phyloP scores from a whole-genome alignment of 495 filamentous ascomycete genomes.

The Lasiosphaeria hispida region DNA sequence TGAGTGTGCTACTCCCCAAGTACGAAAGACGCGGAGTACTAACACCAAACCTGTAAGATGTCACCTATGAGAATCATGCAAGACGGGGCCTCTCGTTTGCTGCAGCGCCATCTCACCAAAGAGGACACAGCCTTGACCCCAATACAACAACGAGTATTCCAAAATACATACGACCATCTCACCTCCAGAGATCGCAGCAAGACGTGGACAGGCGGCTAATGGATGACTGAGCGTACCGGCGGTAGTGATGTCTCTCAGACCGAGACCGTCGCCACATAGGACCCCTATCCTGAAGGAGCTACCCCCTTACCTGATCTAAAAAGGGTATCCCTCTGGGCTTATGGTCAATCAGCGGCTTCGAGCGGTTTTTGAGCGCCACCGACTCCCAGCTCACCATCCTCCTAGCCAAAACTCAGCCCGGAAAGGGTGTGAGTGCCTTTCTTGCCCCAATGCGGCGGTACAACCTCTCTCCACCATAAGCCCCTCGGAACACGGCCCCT shows the following conservation, averaged over 20 bases:
- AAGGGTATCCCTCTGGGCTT: constrained; percentile 53
- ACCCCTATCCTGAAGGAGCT: constrained; percentile 21
- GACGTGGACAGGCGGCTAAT: constrained; percentile 78
- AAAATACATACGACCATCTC: constrained; percentile 45
- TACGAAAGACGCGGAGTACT: too few species aligned
- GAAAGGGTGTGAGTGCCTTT: constrained; percentile 60
- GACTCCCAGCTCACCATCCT: constrained; percentile 68
- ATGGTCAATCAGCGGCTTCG: constrained; percentile 65
- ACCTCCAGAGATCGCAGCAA: constrained; percentile 54
- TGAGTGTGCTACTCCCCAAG: too few species aligned
- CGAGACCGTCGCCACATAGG: constrained; percentile 58
- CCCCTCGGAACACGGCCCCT: constrained; percentile 19
- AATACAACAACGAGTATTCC: constrained; percentile 40
- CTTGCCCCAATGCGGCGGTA: constrained; percentile 60
- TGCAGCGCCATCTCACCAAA: constrained; percentile 49
- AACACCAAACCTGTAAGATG: constrained; percentile 15
- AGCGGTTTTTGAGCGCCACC: constrained; percentile 75
- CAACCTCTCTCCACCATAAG: constrained; percentile 45
- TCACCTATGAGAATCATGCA: constrained; percentile 68
- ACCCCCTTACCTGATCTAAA: constrained; percentile 16
- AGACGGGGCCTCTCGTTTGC: constrained; percentile 65
- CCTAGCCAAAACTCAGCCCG: constrained; percentile 60
- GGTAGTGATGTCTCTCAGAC: constrained; percentile 71
- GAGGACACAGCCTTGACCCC: constrained; percentile 16
- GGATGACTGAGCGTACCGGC: constrained; percentile 81